Conservation (phyloP, 2,329 filamentous ascomycete species). For the Amphichorda felina region DNA sequence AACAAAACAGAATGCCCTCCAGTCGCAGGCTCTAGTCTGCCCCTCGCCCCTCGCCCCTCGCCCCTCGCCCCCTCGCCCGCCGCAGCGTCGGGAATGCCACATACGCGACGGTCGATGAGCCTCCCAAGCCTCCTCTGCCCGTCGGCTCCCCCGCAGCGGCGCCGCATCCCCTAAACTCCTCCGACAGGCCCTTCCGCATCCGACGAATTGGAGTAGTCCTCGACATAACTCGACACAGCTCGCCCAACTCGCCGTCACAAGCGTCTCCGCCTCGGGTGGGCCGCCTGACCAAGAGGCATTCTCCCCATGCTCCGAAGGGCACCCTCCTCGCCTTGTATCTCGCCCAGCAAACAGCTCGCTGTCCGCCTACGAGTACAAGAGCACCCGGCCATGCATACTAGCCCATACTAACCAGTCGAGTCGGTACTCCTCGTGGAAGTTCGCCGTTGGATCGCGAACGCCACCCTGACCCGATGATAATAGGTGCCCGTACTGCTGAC, state of each 20-base stretch:
- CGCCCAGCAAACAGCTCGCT: conserved; percentile 39
- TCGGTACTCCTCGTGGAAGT: conserved; percentile 68
- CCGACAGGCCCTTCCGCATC: conserved; percentile 7
- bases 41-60: conserved; percentile 3
- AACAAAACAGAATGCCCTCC: no score
- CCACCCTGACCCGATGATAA: conserved; percentile 39
- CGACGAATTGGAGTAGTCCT: conserved; percentile 71
- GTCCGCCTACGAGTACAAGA: conserved; percentile 68
- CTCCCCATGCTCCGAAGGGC: conserved; percentile 67
- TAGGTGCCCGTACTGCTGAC: no score
- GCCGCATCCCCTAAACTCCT: background rate
- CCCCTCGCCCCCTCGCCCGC: conserved; percentile 11
- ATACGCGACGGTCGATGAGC: no score
- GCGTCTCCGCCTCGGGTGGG: conserved; percentile 50
- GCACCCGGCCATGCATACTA: conserved; percentile 42
- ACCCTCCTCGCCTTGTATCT: conserved; percentile 44
- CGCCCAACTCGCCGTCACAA: conserved; percentile 51
- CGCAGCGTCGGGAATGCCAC: conserved; percentile 10
- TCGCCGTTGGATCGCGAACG: conserved; percentile 39
- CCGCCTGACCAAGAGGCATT: conserved; percentile 60
- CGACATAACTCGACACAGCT: no score
- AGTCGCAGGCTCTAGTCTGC: background rate
- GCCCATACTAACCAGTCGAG: conserved; percentile 73
- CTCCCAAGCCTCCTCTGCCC: conserved; percentile 3
- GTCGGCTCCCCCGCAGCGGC: conserved; percentile 2